These are phyloP conservation scores for Micractinium conductrix DNA, from an alignment of 139 green algal genomes.

Conservation along the genomic window DNA sequence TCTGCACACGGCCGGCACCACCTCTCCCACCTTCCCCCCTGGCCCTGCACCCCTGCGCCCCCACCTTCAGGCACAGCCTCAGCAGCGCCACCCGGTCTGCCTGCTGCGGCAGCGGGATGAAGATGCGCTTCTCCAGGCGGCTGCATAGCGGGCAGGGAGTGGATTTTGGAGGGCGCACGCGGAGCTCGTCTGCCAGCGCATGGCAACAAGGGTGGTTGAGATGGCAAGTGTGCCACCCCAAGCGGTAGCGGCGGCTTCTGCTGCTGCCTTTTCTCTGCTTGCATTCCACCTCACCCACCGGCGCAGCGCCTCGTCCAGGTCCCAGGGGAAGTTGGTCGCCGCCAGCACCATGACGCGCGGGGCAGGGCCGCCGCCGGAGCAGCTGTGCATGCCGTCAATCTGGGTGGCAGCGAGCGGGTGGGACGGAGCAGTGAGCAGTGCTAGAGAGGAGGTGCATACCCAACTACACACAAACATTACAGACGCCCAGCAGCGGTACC, in stretches of 20 bases:
- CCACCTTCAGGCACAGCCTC: conserved; percentile 82
- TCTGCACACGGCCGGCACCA: too few species aligned
- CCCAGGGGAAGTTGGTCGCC: conserved; percentile 97
- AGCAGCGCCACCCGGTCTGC: conserved; percentile 84
- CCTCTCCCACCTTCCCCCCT: not conserved
- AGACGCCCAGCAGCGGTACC: too few species aligned
- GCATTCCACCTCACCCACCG: conserved; percentile 4
- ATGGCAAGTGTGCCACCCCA: too few species aligned
- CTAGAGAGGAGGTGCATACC: too few species aligned
- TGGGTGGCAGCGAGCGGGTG: too few species aligned
- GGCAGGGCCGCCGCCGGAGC: conserved; percentile 24
- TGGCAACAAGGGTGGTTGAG: too few species aligned
- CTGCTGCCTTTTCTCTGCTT: too few species aligned
- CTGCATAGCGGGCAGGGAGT: conserved; percentile 19
- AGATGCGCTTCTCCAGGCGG: conserved; percentile 95
- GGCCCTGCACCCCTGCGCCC: not conserved
- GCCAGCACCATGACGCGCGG: conserved; percentile 92
- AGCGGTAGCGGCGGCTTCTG: too few species aligned
- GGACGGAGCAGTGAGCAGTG: too few species aligned
- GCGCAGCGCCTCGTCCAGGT: conserved; percentile 94
- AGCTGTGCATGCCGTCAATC: conserved; percentile 54
- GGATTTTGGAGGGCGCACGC: too few species aligned
- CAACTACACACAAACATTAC: too few species aligned
- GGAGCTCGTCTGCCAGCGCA: too few species aligned
- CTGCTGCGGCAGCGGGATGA: conserved; percentile 88